Evolutionary conservation across 768 basidiomycete genomes (phyloP).

Genomic region (Fomitopsis serialis): DNA sequence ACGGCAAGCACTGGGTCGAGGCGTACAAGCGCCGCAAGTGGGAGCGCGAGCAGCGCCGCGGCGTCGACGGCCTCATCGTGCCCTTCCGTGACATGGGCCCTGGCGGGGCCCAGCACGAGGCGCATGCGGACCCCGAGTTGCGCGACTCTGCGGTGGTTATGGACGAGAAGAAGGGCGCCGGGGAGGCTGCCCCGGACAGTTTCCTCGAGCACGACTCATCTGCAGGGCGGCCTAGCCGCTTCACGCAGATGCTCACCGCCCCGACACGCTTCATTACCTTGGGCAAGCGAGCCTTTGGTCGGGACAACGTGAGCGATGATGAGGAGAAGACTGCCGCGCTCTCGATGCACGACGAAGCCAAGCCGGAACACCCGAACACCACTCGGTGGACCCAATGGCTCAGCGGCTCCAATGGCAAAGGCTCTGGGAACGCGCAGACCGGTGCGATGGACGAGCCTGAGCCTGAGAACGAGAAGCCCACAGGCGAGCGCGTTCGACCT

Average conservation of each 20-base stretch:
- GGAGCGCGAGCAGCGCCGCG: constrained; percentile 45
- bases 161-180: not conserved
- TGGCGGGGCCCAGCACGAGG: not conserved
- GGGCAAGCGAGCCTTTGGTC: constrained; percentile 33
- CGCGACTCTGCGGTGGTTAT: not conserved
- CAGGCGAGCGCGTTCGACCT: constrained; percentile 20
- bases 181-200: constrained; percentile 23
- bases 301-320: constrained; percentile 6
- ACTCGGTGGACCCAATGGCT: not conserved
- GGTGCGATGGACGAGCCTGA: not conserved
- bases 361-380: constrained; percentile 6
- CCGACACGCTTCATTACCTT: constrained; percentile 40
- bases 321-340: constrained; percentile 22
- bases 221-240: not conserved
- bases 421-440: not conserved
- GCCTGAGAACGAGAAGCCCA: not conserved
- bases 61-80: constrained; percentile 37
- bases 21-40: constrained; percentile 43
- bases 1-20: constrained; percentile 44
- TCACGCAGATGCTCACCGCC: constrained; percentile 19
- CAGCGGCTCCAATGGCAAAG: not conserved
- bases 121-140: not conserved
- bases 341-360: not conserved
- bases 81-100: constrained; percentile 6
- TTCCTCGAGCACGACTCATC: constrained; percentile 30